Evolutionary conservation across 768 basidiomycete species (phyloP).

Genomic region (Lactifluus rugatus): DNA sequence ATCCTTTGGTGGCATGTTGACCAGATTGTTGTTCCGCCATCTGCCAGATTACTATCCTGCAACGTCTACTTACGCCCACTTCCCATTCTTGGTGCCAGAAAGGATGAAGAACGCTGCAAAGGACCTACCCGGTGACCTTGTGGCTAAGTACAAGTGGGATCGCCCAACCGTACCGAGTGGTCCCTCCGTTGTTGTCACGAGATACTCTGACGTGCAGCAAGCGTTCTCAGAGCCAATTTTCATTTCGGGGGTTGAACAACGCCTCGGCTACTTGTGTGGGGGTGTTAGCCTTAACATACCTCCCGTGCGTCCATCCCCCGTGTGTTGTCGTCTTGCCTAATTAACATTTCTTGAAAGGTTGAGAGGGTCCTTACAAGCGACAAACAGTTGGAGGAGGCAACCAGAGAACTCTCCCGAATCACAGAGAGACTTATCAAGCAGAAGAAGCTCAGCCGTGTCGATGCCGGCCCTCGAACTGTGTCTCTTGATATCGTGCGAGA

Average conservation of each 20-base stretch:
- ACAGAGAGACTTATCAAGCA: slow-evolving; percentile 6
- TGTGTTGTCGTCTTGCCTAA: background rate
- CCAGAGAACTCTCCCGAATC: background rate
- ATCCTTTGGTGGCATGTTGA: slow-evolving; percentile 67
- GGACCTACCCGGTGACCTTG: slow-evolving; percentile 25
- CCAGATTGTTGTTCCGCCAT: slow-evolving; percentile 60
- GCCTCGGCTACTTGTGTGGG: slow-evolving; percentile 2
- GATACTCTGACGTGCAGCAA: background rate
- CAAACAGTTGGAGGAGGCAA: background rate
- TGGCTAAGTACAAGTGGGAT: slow-evolving; percentile 48
- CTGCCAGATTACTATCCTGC: slow-evolving; percentile 60
- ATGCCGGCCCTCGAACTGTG: slow-evolving; percentile 23
- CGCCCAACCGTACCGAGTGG: slow-evolving; percentile 31
- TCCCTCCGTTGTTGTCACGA: background rate
- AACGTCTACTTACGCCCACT: slow-evolving; percentile 61
- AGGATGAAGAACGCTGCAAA: slow-evolving; percentile 35
- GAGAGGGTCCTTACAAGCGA: background rate
- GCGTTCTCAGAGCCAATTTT: background rate
- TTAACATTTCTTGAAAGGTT: slow-evolving; percentile 1
- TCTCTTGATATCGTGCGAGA: slow-evolving; percentile 55
- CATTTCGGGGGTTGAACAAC: background rate
- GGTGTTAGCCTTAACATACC: slow-evolving; percentile 5
- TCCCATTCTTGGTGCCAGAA: slow-evolving; percentile 67
- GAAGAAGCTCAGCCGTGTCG: slow-evolving; percentile 29
- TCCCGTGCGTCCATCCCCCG: background rate